phyloP scores from a whole-genome alignment of 2,329 filamentous ascomycete species.

The Penicillium sp. region DNA sequence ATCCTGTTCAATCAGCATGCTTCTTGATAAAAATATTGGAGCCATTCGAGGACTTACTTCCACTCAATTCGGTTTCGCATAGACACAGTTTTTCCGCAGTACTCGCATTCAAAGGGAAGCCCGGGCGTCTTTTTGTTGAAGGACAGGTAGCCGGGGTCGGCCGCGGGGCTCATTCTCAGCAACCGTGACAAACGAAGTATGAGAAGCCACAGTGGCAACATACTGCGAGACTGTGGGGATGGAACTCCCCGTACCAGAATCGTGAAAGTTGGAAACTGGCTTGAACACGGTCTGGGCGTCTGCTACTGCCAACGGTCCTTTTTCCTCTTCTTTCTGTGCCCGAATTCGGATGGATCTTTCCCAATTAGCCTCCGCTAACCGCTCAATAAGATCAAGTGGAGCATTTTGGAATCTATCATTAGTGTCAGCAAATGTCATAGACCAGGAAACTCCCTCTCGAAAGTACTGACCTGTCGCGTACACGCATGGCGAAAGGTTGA shows the following conservation, averaged over 20 bases:
- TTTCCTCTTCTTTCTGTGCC: neutral
- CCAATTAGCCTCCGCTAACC: slow-evolving; percentile 11
- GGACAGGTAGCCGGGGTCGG: neutral
- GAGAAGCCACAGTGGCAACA: neutral
- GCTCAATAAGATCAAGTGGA: slow-evolving; percentile 1
- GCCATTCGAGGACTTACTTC: slow-evolving; percentile 3
- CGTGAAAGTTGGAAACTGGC: slow-evolving; percentile 1
- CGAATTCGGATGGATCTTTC: slow-evolving; percentile 10
- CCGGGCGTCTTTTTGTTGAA: neutral
- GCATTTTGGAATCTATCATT: slow-evolving; percentile 1
- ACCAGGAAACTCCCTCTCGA: neutral
- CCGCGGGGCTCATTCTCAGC: neutral
- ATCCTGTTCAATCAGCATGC: slow-evolving; percentile 5
- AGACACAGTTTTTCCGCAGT: neutral
- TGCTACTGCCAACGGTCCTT: neutral
- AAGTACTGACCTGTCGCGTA: slow-evolving; percentile 7
- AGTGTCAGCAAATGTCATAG: neutral
- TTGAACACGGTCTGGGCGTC: slow-evolving; percentile 8
- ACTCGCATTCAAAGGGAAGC: neutral
- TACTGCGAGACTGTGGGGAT: neutral
- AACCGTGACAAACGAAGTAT: neutral
- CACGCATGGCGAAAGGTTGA: slow-evolving; percentile 10
- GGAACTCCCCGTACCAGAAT: neutral
- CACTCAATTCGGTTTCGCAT: slow-evolving; percentile 9
- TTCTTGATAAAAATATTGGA: neutral